Evolutionary conservation across 1,284 basidiomycete genomes (phyloP).

Genomic region (Cutaneotrichosporon cutaneum): DNA sequence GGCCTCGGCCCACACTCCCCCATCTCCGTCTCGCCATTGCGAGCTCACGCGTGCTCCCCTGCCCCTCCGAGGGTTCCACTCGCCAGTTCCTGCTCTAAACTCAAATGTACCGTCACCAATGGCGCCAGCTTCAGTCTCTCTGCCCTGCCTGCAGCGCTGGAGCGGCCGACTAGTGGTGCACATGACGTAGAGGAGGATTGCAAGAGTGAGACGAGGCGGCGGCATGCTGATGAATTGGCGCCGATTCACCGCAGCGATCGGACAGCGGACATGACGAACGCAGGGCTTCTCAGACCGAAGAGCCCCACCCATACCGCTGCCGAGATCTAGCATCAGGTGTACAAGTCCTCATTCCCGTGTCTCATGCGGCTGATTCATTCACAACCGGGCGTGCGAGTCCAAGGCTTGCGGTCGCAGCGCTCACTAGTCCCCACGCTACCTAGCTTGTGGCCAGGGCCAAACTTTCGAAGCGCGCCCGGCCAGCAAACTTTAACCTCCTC

Average conservation of each 20-base stretch:
- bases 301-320: no score
- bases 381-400: background rate
- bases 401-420: background rate
- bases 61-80: background rate
- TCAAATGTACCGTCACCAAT: background rate
- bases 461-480: background rate
- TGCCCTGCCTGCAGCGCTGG: no score
- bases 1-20: background rate
- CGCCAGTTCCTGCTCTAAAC: background rate
- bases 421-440: no score
- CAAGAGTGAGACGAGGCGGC: no score
- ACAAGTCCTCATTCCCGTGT: background rate
- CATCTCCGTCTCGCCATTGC: background rate
- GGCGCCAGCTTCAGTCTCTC: background rate
- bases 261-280: no score
- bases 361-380: background rate
- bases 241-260: no score
- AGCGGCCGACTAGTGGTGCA: no score
- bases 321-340: no score
- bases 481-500: background rate
- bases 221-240: no score
- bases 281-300: no score
- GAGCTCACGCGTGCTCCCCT: background rate
- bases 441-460: background rate
- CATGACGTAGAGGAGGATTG: no score